phyloP scores from a whole-genome alignment of 495 filamentous ascomycete species.

The Emericellopsis terricola region DNA sequence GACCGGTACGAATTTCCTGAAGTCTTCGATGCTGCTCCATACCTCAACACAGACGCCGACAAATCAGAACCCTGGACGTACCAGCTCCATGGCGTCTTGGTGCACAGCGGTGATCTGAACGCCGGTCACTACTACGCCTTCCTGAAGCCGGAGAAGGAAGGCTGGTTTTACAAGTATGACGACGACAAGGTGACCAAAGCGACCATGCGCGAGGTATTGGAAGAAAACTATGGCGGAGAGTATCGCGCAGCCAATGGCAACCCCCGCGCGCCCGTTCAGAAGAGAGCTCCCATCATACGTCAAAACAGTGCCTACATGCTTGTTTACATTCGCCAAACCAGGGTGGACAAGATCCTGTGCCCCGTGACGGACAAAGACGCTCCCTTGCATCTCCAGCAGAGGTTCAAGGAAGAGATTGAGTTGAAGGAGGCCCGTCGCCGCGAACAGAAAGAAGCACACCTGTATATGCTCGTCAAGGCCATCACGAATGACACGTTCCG shows the following conservation, averaged over 20 bases:
- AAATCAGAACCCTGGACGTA: constrained; percentile 79
- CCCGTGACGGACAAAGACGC: constrained; percentile 58
- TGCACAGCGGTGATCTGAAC: constrained; percentile 92
- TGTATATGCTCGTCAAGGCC: constrained; percentile 70
- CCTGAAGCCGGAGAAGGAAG: constrained; percentile 79
- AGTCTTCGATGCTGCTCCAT: constrained; percentile 74
- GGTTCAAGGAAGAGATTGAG: constrained; percentile 66
- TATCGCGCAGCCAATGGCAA: constrained; percentile 39
- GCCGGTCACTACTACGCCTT: constrained; percentile 99
- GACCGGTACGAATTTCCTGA: constrained; percentile 96
- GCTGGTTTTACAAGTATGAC: constrained; percentile 92
- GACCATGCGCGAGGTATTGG: constrained; percentile 76
- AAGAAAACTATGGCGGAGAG: constrained; percentile 93
- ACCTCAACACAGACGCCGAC: constrained; percentile 74
- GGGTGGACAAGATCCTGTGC: constrained; percentile 61
- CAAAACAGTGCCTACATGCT: constrained; percentile 84
- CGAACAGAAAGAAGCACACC: constrained; percentile 83
- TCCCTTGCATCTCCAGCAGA: constrained; percentile 61
- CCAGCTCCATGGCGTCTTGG: constrained; percentile 83
- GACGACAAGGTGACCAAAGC: constrained; percentile 91
- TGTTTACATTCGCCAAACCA: constrained; percentile 84
- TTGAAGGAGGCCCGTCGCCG: constrained; percentile 53
- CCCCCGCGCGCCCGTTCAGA: constrained; percentile 15
- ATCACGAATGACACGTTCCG: constrained; percentile 65
- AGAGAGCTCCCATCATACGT: constrained; percentile 30